Evolutionary conservation across 1,284 basidiomycete genomes (phyloP), one percentile per base, ranked within the genome.

Genomic region (Paramarasmius palmivorus): DNA sequence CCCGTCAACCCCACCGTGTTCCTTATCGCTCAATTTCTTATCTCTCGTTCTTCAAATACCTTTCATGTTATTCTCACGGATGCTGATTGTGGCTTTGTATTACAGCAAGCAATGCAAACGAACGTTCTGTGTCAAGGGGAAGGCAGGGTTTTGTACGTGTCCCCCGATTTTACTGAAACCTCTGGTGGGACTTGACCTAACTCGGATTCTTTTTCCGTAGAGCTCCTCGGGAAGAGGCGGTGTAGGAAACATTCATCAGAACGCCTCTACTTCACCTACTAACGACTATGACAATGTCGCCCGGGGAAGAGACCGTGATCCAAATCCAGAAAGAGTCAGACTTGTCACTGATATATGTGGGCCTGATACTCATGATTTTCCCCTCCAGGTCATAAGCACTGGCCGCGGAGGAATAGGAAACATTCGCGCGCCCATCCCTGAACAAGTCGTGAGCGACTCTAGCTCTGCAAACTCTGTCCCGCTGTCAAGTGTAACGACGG

Each of bases 201-300:
- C 22, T 45, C 14, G 29, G 10, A 15, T 9, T 8, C 39, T 40
- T 20, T 42, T 26, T 25, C 4, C 25, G 23, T 26, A 45, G 42
- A 45, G 42, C 42, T 45, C 42, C 6, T 45, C 22, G 3, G 42
- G 42, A 14, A 8, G 42, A 45, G 42, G 42, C 23, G 42, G 42
- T 4, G 15, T 45, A 3, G 42, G 42, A 12, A 45, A 45, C 14
- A 45, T 45, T 45, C 42, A 45, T 25, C 23, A 45, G 26, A 45
- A 45, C 25, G 42, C 23, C 12, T 32, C 29, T 12, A 32, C 29
- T 12, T 32, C 29, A 32, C 29, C 29, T 6, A 25, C 25, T 4
- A 25, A 25, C 12, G 23, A 29, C 29, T 15, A 25, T 10, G 42
- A 29, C 6, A 9, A 20, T 17, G 23, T 45, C 29, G 42, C 29